Conservation (phyloP, 2,329 filamentous ascomycete genomes). For the Chaetoscypha palmicola region DNA sequence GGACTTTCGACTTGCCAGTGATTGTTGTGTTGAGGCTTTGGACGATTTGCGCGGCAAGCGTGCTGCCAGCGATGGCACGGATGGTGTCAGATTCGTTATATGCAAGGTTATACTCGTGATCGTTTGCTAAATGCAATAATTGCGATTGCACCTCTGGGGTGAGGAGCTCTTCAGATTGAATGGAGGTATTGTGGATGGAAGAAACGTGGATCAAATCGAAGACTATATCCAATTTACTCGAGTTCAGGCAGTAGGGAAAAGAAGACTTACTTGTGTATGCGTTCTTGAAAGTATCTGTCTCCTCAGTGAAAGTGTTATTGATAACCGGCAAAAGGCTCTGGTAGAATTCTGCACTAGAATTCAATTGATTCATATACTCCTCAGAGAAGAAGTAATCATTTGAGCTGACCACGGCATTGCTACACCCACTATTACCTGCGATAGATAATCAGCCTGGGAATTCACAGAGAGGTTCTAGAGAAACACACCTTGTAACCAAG, state of each 20-base stretch:
- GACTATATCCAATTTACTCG: constrained; percentile 34
- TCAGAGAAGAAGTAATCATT: constrained; percentile 46
- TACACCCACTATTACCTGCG: constrained; percentile 44
- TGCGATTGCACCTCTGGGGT: constrained; percentile 52
- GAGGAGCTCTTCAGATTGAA: constrained; percentile 53
- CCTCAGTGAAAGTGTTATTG: constrained; percentile 42
- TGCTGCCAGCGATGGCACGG: constrained; percentile 50
- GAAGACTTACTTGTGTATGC: constrained; percentile 50
- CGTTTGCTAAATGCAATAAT: constrained; percentile 67
- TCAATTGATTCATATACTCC: constrained; percentile 39
- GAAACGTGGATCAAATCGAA: constrained; percentile 56
- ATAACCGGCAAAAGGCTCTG: constrained; percentile 46
- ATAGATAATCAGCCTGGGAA: neutral
- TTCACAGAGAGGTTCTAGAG: neutral
- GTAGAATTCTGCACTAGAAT: constrained; percentile 55
- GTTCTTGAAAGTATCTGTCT: constrained; percentile 48
- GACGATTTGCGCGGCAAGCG: constrained; percentile 37
- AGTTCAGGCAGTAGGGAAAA: neutral
- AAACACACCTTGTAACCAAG: constrained; percentile 46
- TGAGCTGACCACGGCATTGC: constrained; percentile 46
- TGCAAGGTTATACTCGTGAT: constrained; percentile 75
- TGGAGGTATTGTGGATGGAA: constrained; percentile 52
- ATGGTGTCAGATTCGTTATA: constrained; percentile 68
- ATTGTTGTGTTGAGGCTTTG: constrained; percentile 47
- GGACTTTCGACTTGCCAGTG: constrained; percentile 36